Evolutionary conservation across 148 eudicot species (phyloP).

Genomic region (Spergularia marina): DNA sequence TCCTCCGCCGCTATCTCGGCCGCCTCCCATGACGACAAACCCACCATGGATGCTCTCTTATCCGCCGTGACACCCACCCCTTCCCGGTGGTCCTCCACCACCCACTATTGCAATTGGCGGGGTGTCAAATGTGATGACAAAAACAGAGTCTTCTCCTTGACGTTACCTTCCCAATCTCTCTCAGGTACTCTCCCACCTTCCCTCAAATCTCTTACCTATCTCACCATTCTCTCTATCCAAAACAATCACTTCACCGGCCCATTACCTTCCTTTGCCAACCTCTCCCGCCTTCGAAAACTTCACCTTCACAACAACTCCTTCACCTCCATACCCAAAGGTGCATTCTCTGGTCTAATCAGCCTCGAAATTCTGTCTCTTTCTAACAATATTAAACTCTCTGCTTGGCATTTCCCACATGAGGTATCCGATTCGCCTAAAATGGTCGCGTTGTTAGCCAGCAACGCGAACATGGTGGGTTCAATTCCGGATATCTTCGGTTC

Average conservation of each 20-base stretch:
- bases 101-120: constrained; percentile 1
- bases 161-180: constrained; percentile 3
- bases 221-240: constrained; percentile 11
- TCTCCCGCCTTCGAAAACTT: constrained; percentile 3
- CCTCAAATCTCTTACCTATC: constrained; percentile 7
- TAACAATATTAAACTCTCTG: neutral
- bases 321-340: constrained; percentile 9
- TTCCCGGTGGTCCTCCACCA: neutral
- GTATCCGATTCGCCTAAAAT: neutral
- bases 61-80: neutral
- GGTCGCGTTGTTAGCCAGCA: neutral
- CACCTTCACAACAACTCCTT: neutral
- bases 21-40: neutral
- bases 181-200: neutral
- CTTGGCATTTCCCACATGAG: constrained; percentile 11
- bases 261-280: constrained; percentile 16
- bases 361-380: neutral
- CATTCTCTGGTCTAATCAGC: constrained; percentile 5
- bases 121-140: neutral
- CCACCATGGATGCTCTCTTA: constrained; percentile 7
- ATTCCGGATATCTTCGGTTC: constrained; percentile 12
- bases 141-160: constrained; percentile 1
- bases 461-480: neutral
- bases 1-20: too few species aligned
- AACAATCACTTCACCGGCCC: neutral